These are phyloP conservation scores for Yamadazyma paraphyllophila DNA, from an alignment of 805 yeast genomes.

Conservation along the genomic window DNA sequence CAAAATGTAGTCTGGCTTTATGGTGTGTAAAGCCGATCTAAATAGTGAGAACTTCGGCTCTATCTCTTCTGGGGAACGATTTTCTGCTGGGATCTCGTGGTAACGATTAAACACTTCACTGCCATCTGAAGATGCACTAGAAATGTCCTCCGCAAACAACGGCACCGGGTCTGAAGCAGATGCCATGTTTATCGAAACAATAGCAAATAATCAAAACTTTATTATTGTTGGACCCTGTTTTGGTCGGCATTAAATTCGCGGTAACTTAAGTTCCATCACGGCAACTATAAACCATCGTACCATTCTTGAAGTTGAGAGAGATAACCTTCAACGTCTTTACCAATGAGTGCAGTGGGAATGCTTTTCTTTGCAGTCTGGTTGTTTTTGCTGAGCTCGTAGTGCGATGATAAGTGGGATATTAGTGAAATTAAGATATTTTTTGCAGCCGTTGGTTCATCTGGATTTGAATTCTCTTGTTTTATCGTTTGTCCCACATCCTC, in stretches of 20 bases:
- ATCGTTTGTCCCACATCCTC: neutral
- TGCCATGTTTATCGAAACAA: too few relatives aligned
- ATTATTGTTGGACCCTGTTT: too few relatives aligned
- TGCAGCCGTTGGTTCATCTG: conserved; percentile 1
- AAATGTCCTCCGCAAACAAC: neutral
- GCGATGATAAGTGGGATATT: conserved; percentile 26
- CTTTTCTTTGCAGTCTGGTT: conserved; percentile 30
- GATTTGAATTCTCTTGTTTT: conserved; percentile 1
- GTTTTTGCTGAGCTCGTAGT: conserved; percentile 31
- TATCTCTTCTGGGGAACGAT: neutral
- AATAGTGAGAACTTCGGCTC: neutral
- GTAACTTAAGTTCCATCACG: neutral
- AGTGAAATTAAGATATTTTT: conserved; percentile 3
- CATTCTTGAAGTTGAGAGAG: conserved; percentile 17
- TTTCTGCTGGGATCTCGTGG: neutral
- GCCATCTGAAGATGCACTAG: neutral
- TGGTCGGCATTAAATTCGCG: too few relatives aligned
- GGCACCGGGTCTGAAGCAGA: neutral
- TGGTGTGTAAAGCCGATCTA: neutral
- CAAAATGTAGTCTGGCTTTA: conserved; percentile 23
- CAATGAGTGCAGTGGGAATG: conserved; percentile 32
- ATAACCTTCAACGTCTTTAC: conserved; percentile 24
- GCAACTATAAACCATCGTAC: conserved; percentile 3
- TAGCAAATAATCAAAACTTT: too few relatives aligned
- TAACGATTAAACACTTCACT: neutral